Base-by-base conservation (phyloP, 371 early-diverging fungal species). In the Mucor plumbeus region DNA sequence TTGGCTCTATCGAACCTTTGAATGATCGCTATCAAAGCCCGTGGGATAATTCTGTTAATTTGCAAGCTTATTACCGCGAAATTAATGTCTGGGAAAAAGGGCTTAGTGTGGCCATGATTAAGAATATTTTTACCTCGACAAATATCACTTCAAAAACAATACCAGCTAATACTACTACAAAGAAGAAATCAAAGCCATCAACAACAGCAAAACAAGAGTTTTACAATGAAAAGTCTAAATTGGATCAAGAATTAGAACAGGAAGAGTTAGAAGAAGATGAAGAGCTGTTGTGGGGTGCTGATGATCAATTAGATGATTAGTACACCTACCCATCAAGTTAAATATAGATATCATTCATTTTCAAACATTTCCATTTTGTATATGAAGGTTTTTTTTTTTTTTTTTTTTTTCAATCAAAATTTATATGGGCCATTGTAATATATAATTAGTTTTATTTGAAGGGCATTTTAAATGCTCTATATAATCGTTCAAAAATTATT, bases 1-100 rank as follows among this genome's bases (percentile, higher is more conserved):
- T 84, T 61, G 84, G 84, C 1, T 77, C 80, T 0, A 70, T 76
- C 35, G 84, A 81, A 54, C 80, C 84, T 5, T 65, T 70, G n/a
- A 70, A 70, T 50, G 73, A 69, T 26, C 62, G 74, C 17, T 81
- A 81, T 43, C 82, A 81, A 70, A 72, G 77, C 53, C 70, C 74
- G 8, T 84, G 84, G 84, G 82, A 84, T 26, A 75, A 72, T 35
- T 38, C 68, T 8, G 67, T 62, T 2, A 72, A 71, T 63, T 61
- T 83, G 26, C 70, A 77, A 60, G 81, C 78, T 6, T 57, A 63
- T 53, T 77, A 67, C 58, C 60, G 72, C 15, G 74, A 81, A 53
- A 69, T 81, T 55, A 68, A 61, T 44, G 67, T 79, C 14, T 83
- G 83, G 83, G 79, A 83, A 59, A 59, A 67, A 17, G 63, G 70